These are phyloP conservation scores for Boletellus deceptivus DNA, from an alignment of 1,284 basidiomycete genomes.

Conservation along the genomic window DNA sequence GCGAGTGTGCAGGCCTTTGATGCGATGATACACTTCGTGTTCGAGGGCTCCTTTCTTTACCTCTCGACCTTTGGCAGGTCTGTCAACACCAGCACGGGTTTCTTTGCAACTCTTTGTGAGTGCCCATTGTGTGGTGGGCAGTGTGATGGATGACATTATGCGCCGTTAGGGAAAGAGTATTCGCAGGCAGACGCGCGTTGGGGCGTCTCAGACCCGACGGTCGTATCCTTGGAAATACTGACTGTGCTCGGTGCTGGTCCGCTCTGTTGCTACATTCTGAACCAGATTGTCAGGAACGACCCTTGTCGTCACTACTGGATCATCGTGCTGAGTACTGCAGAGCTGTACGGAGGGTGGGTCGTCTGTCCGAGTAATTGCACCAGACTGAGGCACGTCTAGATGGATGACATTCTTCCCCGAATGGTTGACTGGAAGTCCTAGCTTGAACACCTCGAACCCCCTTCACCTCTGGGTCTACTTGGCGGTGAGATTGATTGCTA, in stretches of 20 bases:
- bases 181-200: conserved; percentile 77
- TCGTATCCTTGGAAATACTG: conserved; percentile 78
- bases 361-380: neutral
- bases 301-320: conserved; percentile 79
- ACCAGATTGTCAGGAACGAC: conserved; percentile 60
- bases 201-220: conserved; percentile 73
- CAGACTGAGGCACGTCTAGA: conserved; percentile 33
- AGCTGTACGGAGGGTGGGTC: conserved; percentile 72
- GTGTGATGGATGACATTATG: neutral
- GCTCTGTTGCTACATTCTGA: conserved; percentile 66
- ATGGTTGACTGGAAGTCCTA: conserved; percentile 76
- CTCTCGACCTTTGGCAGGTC: conserved; percentile 70
- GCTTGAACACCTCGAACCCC: conserved; percentile 65
- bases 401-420: conserved; percentile 87
- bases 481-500: conserved; percentile 35
- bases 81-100: conserved; percentile 66
- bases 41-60: conserved; percentile 78
- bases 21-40: conserved; percentile 73
- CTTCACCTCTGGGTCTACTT: conserved; percentile 59
- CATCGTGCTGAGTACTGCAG: conserved; percentile 69
- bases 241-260: conserved; percentile 78
- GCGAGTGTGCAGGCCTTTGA: conserved; percentile 58
- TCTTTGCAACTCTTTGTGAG: conserved; percentile 76
- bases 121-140: neutral
- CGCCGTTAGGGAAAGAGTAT: conserved; percentile 57